Evolutionary conservation across 306 rosid species (phyloP).

Genomic region (Cyclanthera cordifolia): DNA sequence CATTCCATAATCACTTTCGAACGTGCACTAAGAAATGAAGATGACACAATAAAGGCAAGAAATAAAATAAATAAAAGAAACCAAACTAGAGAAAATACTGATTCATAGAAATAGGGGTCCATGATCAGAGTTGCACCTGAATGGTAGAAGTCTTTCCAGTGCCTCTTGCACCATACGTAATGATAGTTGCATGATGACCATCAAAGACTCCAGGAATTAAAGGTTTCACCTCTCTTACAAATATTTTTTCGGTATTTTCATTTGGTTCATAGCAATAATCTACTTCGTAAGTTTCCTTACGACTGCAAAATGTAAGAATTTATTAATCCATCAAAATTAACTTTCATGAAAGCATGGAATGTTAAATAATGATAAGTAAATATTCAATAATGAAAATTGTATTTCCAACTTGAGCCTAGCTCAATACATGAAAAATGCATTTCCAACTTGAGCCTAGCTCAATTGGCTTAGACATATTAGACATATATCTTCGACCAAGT

Average conservation of each 20-base stretch:
- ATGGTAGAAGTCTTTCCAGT: conserved; percentile 65
- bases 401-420: too few relatives aligned
- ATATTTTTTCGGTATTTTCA: conserved; percentile 49
- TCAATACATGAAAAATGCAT: too few relatives aligned
- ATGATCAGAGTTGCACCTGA: conserved; percentile 42
- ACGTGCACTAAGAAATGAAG: neutral
- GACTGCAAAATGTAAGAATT: conserved; percentile 30
- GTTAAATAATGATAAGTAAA: neutral
- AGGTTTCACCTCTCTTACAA: conserved; percentile 51
- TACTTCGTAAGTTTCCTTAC: conserved; percentile 38
- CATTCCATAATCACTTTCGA: too few relatives aligned
- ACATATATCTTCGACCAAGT: too few relatives aligned
- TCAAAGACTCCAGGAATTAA: conserved; percentile 49
- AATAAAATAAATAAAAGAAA: neutral
- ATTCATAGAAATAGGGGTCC: neutral
- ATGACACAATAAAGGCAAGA: neutral
- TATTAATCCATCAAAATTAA: neutral
- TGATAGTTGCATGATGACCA: conserved; percentile 57
- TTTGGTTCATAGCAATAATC: conserved; percentile 51
- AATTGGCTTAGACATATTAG: too few relatives aligned
- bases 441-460: too few relatives aligned
- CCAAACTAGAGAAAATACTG: neutral
- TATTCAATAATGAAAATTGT: neutral
- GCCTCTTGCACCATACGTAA: conserved; percentile 75
- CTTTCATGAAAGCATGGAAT: neutral